phyloP scores from a whole-genome alignment of 73 alveolate species.

The Diophrys sp. region DNA sequence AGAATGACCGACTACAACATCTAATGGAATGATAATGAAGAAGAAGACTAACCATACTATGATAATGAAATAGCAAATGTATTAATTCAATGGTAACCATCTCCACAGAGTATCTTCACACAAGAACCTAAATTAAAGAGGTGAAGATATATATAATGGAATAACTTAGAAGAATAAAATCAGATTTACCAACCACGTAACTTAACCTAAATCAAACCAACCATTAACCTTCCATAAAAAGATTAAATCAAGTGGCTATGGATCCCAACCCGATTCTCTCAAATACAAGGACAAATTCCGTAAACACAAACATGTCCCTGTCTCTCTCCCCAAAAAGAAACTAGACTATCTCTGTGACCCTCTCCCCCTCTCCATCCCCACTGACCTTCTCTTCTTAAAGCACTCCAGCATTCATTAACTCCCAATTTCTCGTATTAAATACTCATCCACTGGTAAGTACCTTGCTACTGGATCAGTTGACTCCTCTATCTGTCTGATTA shows the following conservation, averaged over 20 bases:
- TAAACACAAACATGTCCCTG: too few species aligned
- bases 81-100: too few species aligned
- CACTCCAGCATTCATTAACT: conserved; percentile 42
- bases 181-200: conserved; percentile 39
- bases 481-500: conserved; percentile 36
- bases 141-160: conserved; percentile 35
- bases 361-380: conserved; percentile 59
- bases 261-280: conserved; percentile 48
- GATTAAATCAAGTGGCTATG: conserved; percentile 67
- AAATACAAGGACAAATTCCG: conserved; percentile 35
- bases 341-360: too few species aligned
- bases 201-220: conserved; percentile 34
- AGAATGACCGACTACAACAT: too few species aligned
- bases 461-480: conserved; percentile 58
- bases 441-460: conserved; percentile 44
- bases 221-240: conserved; percentile 78
- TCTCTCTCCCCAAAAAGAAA: too few species aligned
- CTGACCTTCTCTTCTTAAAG: conserved; percentile 24
- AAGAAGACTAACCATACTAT: too few species aligned
- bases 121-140: too few species aligned
- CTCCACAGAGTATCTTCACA: too few species aligned
- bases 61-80: too few species aligned
- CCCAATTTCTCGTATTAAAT: conserved; percentile 37
- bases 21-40: too few species aligned
- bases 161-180: conserved; percentile 28